Evolutionary conservation across 371 early-diverging fungal species (phyloP).

Genomic region (Ordospora colligata): DNA sequence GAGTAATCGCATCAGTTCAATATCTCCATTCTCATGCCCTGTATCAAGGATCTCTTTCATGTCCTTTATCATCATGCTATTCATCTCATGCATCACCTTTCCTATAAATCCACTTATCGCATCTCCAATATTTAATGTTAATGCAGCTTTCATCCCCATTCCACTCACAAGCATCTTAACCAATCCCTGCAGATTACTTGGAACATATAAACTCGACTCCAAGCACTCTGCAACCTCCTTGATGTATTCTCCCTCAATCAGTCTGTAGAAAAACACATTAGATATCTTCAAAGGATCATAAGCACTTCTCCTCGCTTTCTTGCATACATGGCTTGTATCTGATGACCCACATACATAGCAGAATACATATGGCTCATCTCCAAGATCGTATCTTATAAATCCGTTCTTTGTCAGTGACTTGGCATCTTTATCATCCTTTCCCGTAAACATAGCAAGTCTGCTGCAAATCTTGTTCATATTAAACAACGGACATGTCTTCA

Average conservation of each 20-base stretch:
- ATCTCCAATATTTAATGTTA: not conserved
- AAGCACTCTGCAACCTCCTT: not conserved
- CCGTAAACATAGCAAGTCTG: not conserved
- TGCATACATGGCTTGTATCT: conserved; percentile 6
- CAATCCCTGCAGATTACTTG: not conserved
- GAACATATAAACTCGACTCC: not conserved
- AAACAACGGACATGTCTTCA: conserved; percentile 41
- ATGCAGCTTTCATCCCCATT: not conserved
- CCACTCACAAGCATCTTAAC: not conserved
- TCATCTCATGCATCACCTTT: not conserved
- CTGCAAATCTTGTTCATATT: not conserved
- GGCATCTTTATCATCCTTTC: not conserved
- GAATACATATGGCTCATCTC: conserved; percentile 10
- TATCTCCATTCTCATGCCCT: not conserved
- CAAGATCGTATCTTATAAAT: conserved; percentile 32
- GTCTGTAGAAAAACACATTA: conserved; percentile 17
- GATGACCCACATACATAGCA: conserved; percentile 35
- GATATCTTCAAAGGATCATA: not conserved
- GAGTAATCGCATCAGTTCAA: not conserved
- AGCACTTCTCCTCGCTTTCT: not conserved
- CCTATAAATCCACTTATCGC: not conserved
- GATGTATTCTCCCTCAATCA: conserved; percentile 14
- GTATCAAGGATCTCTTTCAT: not conserved
- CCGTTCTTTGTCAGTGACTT: not conserved
- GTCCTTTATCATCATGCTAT: not conserved